Percentiles rank a stretch among this genome's conserved stretches.
Conservation (phyloP, 2,329 filamentous ascomycete genomes). For the Pyricularia pennisetigena region DNA sequence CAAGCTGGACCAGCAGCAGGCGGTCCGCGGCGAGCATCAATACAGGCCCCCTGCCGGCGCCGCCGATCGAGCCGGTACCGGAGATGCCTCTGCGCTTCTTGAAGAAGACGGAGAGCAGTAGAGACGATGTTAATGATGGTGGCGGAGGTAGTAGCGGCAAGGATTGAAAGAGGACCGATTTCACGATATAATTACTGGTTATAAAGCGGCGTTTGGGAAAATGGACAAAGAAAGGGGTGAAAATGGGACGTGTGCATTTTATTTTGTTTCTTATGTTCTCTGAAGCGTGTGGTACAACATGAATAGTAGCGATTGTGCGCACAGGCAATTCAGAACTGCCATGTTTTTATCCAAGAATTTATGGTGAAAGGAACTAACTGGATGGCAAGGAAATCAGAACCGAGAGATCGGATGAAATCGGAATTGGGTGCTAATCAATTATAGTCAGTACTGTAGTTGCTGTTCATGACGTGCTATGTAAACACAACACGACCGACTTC, state of each 20-base stretch:
- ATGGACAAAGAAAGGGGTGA: not conserved
- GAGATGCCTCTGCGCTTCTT: slow-evolving; percentile 3
- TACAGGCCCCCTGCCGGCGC: not conserved
- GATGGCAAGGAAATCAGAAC: not conserved
- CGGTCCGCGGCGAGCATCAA: not conserved
- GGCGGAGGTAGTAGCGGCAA: not conserved
- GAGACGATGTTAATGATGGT: not conserved
- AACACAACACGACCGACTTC: no score
- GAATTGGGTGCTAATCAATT: not conserved
- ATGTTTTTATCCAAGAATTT: not conserved
- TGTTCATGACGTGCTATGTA: no score
- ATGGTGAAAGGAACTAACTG: no score
- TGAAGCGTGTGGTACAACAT: not conserved
- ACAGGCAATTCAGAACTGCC: not conserved
- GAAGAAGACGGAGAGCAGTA: not conserved
- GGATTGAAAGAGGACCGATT: not conserved
- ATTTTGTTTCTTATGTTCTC: not conserved
- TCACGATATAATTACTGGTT: not conserved
- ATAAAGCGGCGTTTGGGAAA: not conserved
- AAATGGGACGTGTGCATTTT: not conserved
- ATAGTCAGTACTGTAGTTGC: no score
- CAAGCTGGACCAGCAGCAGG: not conserved
- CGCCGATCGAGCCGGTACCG: not conserved
- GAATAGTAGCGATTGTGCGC: not conserved
- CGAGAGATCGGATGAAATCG: not conserved